A percentile compares a stretch with the other conserved stretches of the same genome.
Evolutionary conservation across 1,284 basidiomycete species (phyloP).

Genomic region (Violaceomyces palustris): DNA sequence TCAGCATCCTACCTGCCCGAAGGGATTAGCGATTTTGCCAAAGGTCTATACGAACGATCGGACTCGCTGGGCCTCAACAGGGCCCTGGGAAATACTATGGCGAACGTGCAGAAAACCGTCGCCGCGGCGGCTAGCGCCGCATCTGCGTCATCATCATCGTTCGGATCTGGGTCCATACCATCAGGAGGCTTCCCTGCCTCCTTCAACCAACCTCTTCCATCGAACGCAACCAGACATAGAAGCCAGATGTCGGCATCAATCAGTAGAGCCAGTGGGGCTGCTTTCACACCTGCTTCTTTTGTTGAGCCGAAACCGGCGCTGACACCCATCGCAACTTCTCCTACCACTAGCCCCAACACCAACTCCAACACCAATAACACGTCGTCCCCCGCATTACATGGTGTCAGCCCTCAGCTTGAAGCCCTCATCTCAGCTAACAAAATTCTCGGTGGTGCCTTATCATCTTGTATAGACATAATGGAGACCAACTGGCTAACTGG

Average conservation of each 20-base stretch:
- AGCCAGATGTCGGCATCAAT: too few relatives aligned
- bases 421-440: constrained; percentile 22
- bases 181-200: constrained; percentile 20
- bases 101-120: constrained; percentile 34
- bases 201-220: constrained; percentile 17
- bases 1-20: constrained; percentile 30
- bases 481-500: constrained; percentile 20
- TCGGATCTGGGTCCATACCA: constrained; percentile 1
- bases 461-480: constrained; percentile 19
- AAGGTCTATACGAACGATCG: constrained; percentile 35
- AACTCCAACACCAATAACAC: too few relatives aligned
- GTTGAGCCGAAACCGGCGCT: too few relatives aligned
- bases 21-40: constrained; percentile 36
- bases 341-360: too few relatives aligned
- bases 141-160: constrained; percentile 7
- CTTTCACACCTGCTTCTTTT: too few relatives aligned
- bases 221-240: too few relatives aligned
- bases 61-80: constrained; percentile 11
- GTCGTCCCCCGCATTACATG: too few relatives aligned
- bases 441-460: constrained; percentile 25
- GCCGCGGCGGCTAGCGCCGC: constrained; percentile 16
- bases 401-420: constrained; percentile 9
- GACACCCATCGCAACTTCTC: too few relatives aligned
- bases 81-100: constrained; percentile 28
- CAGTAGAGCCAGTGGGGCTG: too few relatives aligned